Evolutionary conservation across 331 rosid genomes (phyloP).

Genomic region (Quercus lobata): DNA sequence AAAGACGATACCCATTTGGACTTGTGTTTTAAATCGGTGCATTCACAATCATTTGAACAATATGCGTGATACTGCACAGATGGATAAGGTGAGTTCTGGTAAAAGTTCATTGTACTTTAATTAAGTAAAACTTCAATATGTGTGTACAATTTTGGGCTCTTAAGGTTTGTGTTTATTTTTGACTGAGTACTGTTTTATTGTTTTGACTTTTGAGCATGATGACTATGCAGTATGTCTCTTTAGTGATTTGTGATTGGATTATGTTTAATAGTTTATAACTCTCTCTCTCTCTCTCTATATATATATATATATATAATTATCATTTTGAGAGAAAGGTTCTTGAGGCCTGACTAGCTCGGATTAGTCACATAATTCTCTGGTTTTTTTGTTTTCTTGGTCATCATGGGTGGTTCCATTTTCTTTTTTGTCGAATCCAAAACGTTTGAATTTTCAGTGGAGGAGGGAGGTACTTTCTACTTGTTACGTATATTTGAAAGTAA

Average conservation of each 20-base stretch:
- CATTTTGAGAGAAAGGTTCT: no score
- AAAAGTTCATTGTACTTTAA: neutral
- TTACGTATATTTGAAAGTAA: no score
- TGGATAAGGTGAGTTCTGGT: constrained; percentile 35
- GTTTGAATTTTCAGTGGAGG: no score
- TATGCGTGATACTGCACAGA: constrained; percentile 5
- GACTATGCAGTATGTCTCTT: neutral
- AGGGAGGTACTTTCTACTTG: no score
- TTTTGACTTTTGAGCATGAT: neutral
- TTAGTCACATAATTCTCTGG: no score
- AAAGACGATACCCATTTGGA: constrained; percentile 91
- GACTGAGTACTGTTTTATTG: neutral
- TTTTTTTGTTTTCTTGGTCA: no score
- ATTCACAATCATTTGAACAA: constrained; percentile 36
- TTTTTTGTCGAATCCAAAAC: no score
- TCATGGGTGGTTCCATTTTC: no score
- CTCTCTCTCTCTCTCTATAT: neutral
- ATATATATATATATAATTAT: no score
- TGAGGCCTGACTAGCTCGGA: no score
- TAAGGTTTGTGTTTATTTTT: neutral
- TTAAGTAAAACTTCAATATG: neutral
- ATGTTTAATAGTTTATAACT: neutral
- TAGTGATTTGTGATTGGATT: neutral
- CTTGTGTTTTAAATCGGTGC: constrained; percentile 81
- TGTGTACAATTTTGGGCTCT: neutral